phyloP scores from a whole-genome alignment of 1,284 basidiomycete genomes.

The Tilletia indica region DNA sequence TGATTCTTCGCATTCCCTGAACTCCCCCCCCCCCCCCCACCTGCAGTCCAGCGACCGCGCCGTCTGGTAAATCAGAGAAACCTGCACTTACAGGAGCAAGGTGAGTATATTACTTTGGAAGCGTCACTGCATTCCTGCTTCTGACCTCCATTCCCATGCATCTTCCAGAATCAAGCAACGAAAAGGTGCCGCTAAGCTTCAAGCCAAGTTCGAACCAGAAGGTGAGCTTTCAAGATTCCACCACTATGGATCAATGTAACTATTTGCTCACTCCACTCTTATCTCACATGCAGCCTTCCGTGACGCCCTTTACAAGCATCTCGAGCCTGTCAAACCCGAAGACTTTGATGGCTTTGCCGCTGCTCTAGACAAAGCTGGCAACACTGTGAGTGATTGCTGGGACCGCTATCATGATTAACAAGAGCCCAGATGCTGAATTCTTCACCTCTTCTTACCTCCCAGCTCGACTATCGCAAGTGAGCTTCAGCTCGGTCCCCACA shows the following conservation, averaged over 20 bases:
- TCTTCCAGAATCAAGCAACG: constrained; percentile 56
- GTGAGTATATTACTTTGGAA: neutral
- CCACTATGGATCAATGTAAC: too few relatives aligned
- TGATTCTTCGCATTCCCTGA: too few relatives aligned
- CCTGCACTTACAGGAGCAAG: constrained; percentile 24
- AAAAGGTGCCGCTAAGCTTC: constrained; percentile 58
- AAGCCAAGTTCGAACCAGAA: constrained; percentile 63
- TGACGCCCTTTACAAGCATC: constrained; percentile 89
- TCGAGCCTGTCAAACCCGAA: constrained; percentile 74
- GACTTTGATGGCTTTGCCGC: constrained; percentile 80
- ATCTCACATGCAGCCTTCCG: constrained; percentile 70
- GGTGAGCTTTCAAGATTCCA: constrained; percentile 46
- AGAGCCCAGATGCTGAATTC: neutral
- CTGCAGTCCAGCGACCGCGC: constrained; percentile 25
- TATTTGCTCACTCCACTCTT: neutral
- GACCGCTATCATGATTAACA: neutral
- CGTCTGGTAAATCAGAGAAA: constrained; percentile 30
- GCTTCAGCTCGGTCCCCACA: neutral
- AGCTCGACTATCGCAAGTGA: constrained; percentile 65
- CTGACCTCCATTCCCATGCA: neutral
- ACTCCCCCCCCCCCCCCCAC: neutral
- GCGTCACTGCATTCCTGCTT: neutral
- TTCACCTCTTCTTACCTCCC: neutral
- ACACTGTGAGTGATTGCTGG: constrained; percentile 58
- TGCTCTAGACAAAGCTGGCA: constrained; percentile 83